Evolutionary conservation across 768 basidiomycete species (phyloP), one percentile per base, ranked within the genome.

Genomic region (Lenzites betulinus): DNA sequence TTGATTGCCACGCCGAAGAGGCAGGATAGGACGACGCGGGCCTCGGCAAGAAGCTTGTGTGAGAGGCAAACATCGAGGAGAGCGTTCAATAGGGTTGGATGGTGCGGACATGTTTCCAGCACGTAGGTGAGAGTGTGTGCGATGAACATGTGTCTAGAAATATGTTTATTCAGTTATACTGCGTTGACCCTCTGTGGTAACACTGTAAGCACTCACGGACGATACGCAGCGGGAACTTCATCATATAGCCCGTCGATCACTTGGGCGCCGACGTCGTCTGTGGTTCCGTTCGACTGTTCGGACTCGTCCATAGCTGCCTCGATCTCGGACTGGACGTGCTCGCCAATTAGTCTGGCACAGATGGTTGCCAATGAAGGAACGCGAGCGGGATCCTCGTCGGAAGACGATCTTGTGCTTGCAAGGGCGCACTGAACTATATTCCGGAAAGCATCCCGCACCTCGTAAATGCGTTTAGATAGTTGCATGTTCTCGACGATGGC

Each of bases 401-500:
- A 60, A 51, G 3, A 11, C 30, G 56, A 62, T 33, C 12, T 2
- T 3, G 30, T 6, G 6, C 50, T 9, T 15, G 42, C 70, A 22
- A 67, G 70, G 11, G 76, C 75, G 30, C 76, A 79, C 36, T 79
- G 65, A 3, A 81, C 73, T 44, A 86, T 68, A 56, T 84, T 82
- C 50, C 74, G 76, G 71, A 84, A 88, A 52, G 79, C 79, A 61
- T 82, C 82, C n/a, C 82, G 75, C 16, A 87, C 76, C 15, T 81
- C 81, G 66, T 83, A 77, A 9, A 86, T 77, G 30, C 73, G 77
- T 38, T 76, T 75, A 9, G 83, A 78, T 30, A 84, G 72, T 54
- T 82, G 78, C 38, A 78, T 65, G 22, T 71, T 75, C 33, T 75
- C 75, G 49, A 70, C 58, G 38, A 67, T 71, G 22, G 71, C 65